Evolutionary conservation across 176 grass and related monocot species (phyloP), one percentile per base, ranked within the genome.

Genomic region (Eleusine indica): DNA sequence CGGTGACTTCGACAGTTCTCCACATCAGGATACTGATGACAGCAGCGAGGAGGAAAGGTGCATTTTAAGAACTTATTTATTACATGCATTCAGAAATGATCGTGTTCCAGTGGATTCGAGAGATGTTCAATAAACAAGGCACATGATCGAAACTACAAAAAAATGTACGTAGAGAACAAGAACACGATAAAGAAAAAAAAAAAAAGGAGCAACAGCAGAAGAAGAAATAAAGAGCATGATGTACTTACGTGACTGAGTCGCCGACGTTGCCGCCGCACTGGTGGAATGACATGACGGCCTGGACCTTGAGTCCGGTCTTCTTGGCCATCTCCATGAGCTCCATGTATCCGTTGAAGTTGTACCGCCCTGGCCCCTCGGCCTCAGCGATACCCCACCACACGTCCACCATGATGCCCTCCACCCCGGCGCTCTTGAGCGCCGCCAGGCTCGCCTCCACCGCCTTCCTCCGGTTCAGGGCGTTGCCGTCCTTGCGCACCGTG

Each of bases 281-380:
- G 85, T 98, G 95, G 79, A 98, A 98, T 0, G 95, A 98, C 95
- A 98, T 98, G 75, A 98, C 95, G 30, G 91, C 91, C 89, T 97
- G 91, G 52, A 97, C 94, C 87, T 90, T 97, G 71, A 97, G 85
- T 40, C 85, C 87, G 12, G 80, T 7, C 46, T 76, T 77, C 22
- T 66, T 77, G 0, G 87, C 94, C 85, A 97, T 92, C 79, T 94
- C 94, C 91, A 94, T 84, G 80, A 94, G 87, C 83, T 97, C 89
- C 79, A 18, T 65, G 89, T 94, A 97, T 1, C 94, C 91, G 39
- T 51, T 82, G 79, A 90, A 97, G 76, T 90, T 87, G 90, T 97
- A 97, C 25, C 2, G 15, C 5, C 56, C 42, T 0, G 94, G 87
- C 0, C 68, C 70, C 12, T 92, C 87, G 53, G 42, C 56, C 91